Percentiles rank a stretch among this genome's conserved stretches.
These are phyloP conservation scores for Colletotrichum sp. DNA, from an alignment of 2,329 filamentous ascomycete genomes.

Conservation along the genomic window DNA sequence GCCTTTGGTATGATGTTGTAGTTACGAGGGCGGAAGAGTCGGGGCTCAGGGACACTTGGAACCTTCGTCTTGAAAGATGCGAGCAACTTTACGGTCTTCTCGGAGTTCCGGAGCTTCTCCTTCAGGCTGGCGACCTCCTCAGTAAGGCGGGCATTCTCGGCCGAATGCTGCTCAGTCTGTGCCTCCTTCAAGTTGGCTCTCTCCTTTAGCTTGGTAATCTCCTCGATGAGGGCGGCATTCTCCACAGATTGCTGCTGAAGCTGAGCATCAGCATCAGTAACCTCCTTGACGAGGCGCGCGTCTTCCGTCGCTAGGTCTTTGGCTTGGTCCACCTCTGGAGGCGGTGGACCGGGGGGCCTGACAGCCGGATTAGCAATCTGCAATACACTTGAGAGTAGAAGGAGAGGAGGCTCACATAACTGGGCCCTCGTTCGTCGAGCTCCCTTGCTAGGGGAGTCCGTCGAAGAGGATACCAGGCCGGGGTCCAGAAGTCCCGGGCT, in stretches of 20 bases:
- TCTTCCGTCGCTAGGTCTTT: not conserved
- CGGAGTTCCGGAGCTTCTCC: not conserved
- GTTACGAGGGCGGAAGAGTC: fast-evolving
- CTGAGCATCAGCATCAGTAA: not conserved
- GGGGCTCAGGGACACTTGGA: not conserved
- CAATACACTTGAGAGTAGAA: not conserved
- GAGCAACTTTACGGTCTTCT: not conserved
- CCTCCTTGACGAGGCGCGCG: not conserved
- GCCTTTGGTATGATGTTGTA: not conserved
- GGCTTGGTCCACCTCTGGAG: not conserved
- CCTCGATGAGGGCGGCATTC: not conserved
- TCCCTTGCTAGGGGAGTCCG: not conserved
- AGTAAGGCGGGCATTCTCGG: not conserved
- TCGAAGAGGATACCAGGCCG: not conserved
- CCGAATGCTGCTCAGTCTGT: not conserved
- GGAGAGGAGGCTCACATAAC: conserved; percentile 4
- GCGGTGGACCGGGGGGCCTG: not conserved
- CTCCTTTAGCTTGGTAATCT: not conserved
- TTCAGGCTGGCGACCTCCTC: not conserved
- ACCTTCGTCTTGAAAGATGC: not conserved
- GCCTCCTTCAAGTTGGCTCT: not conserved
- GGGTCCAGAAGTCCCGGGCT: conserved; percentile 12
- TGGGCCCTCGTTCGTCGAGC: not conserved
- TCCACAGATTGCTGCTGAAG: not conserved
- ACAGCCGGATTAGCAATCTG: not conserved